These are phyloP conservation scores for Plantago ovata DNA, from an alignment of 257 asterid species.

Conservation along the genomic window DNA sequence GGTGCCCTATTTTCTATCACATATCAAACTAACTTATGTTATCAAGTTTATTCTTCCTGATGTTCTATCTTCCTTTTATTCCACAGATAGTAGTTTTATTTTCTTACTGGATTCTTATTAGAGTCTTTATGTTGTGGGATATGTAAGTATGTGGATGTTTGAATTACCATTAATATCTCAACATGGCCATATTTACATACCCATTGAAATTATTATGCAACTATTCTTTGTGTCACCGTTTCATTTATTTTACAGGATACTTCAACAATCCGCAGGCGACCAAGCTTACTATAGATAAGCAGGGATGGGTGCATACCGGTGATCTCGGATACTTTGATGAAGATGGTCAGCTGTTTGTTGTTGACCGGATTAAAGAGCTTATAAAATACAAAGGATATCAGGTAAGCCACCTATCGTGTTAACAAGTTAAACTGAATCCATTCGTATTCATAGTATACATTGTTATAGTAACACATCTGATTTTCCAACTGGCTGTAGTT, in stretches of 20 bases:
- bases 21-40: too few species aligned
- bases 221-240: background rate
- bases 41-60: too few species aligned
- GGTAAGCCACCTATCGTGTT: constrained; percentile 31
- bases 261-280: constrained; percentile 77
- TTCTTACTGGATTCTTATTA: too few species aligned
- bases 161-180: too few species aligned
- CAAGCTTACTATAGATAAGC: constrained; percentile 79
- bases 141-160: too few species aligned
- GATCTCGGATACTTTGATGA: constrained; percentile 94
- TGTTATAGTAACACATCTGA: too few species aligned
- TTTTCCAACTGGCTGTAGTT: background rate
- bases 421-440: background rate
- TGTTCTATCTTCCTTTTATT: too few species aligned
- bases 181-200: too few species aligned
- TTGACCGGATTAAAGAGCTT: constrained; percentile 92
- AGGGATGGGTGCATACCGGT: constrained; percentile 94
- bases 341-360: constrained; percentile 76
- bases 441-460: background rate
- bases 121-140: too few species aligned
- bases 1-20: too few species aligned
- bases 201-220: too few species aligned
- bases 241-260: constrained; percentile 50
- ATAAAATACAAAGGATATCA: constrained; percentile 93
- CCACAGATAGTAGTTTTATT: too few species aligned